Base-by-base conservation (phyloP, 148 eudicot genomes). In the Gaultheria prostrata region DNA sequence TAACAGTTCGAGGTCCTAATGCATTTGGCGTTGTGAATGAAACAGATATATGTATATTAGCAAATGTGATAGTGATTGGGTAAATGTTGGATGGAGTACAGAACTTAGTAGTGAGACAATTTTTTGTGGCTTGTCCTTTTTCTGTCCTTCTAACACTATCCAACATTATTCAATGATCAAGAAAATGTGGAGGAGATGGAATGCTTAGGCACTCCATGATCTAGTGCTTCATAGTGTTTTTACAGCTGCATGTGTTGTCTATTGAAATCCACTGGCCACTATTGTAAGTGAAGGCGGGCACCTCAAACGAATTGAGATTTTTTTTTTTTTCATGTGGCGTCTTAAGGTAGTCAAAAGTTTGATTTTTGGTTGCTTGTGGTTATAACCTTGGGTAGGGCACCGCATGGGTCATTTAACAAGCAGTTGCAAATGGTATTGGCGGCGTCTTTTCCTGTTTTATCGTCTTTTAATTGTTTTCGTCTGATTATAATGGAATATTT, bases 271-370 rank as follows among this genome's bases (percentile, higher is more conserved):
- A n/a, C n/a, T n/a, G n/a, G n/a, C n/a, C 51, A 48, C 17, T 12
- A 72, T 72, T 24, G 46, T n/a, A 74, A 74, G 53, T 45, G 14
- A 43, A 45, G 78, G 78, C 77, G 46, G 50, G 78, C 24, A 30
- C 51, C 57, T 54, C 53, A 17, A 1, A 21, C 9, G 10, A 4
- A 76, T 11, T 10, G 54, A 33, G 46, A 17, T n/a, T 30, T n/a
- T 76, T 75, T 11, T n/a, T 30, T n/a, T 76, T 75, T 11, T 24
- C 39, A 13, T 26, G 43, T 39, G 43, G 43, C 43, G 15, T 30
- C 30, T 14, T n/a, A 24, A 50, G 49, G 30, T 20, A 45, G 24
- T 59, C 26, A 21, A 21, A 57, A 21, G 65, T 2, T 59, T 20
- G 24, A 59, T 59, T 59, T 59, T 59, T 59, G 8, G 65, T 59